Base-by-base conservation (phyloP, 495 filamentous ascomycete genomes). In the Penicillium cataractarum region DNA sequence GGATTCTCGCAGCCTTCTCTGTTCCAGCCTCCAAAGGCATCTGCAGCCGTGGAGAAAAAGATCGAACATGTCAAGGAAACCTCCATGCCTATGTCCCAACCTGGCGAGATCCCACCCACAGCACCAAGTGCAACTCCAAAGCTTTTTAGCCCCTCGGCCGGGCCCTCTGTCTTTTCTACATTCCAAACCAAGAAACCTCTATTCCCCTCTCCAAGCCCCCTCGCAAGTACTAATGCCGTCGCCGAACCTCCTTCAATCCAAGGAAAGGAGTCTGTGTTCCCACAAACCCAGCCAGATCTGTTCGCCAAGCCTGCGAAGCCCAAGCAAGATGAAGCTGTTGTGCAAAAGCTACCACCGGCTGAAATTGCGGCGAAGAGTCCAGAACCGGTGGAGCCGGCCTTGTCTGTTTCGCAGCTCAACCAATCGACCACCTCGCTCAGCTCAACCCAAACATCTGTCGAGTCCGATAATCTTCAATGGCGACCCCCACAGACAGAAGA, bases 401-500 rank as follows among this genome's bases (percentile, higher is more conserved):
- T 56, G 4, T 27, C 54, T 17, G 54, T 56, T 19, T 56, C 54
- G 21, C 54, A 56, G n/a, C 37, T 56, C 13, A 35, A 56, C 0
- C 35, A 40, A 24, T 56, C 33, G n/a, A 42, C 24, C 12, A 24
- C 51, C 19, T 40, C 54, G 15, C 54, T 39, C 15, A 31, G 21
- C 13, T 42, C 54, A 17, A 26, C 33, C n/a, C 33, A 39, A 6
- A 17, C 35, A 1, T 56, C 54, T 5, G 37, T 22, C 19, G 21
- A n/a, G 35, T 42, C 35, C 6, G 35, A 40, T 6, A 24, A 7
- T 37, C 21, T 17, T 13, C 5, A n/a, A 56, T 56, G 54, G 54
- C 54, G 37, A 27, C 9, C 54, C 4, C 54, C 54, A n/a, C 33
- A 29, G 29, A 59, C 62, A n/a, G 27, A 57, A 19, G 62, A 62